Conservation (phyloP, 805 yeast genomes). For the Spathaspora sp. region DNA sequence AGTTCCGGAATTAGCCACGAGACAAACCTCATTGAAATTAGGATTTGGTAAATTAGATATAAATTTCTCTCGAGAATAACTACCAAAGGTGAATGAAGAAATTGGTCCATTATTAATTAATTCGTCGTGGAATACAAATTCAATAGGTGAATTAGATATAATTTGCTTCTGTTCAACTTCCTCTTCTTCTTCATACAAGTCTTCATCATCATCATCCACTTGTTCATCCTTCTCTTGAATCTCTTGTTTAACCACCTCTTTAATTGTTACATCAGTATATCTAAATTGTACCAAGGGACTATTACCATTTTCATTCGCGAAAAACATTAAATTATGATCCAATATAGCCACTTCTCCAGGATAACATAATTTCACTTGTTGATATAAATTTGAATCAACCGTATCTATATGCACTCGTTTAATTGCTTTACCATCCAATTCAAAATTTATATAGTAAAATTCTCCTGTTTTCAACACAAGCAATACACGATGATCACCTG, state of each 20-base stretch:
- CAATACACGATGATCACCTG: slow-evolving; percentile 32
- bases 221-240: slow-evolving; percentile 5
- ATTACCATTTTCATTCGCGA: slow-evolving; percentile 61
- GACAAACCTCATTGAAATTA: slow-evolving; percentile 58
- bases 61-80: slow-evolving; percentile 48
- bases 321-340: slow-evolving; percentile 41
- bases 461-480: slow-evolving; percentile 30
- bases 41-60: slow-evolving; percentile 68
- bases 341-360: slow-evolving; percentile 42
- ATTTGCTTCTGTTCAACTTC: slow-evolving; percentile 19
- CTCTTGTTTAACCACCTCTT: not conserved
- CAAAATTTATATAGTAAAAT: slow-evolving; percentile 32
- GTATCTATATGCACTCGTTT: slow-evolving; percentile 29
- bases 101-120: slow-evolving; percentile 72
- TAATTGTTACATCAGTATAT: slow-evolving; percentile 13
- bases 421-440: slow-evolving; percentile 41
- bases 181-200: slow-evolving; percentile 33
- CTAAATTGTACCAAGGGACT: slow-evolving; percentile 47
- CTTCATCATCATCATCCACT: slow-evolving; percentile 41
- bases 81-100: slow-evolving; percentile 63
- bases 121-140: slow-evolving; percentile 47
- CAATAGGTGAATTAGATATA: slow-evolving; percentile 15
- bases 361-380: slow-evolving; percentile 30
- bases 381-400: slow-evolving; percentile 22
- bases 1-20: slow-evolving; percentile 69